Evolutionary conservation across 2,329 filamentous ascomycete genomes (phyloP), one percentile per base, ranked within the genome.

Genomic region (Colletotrichum sp.): DNA sequence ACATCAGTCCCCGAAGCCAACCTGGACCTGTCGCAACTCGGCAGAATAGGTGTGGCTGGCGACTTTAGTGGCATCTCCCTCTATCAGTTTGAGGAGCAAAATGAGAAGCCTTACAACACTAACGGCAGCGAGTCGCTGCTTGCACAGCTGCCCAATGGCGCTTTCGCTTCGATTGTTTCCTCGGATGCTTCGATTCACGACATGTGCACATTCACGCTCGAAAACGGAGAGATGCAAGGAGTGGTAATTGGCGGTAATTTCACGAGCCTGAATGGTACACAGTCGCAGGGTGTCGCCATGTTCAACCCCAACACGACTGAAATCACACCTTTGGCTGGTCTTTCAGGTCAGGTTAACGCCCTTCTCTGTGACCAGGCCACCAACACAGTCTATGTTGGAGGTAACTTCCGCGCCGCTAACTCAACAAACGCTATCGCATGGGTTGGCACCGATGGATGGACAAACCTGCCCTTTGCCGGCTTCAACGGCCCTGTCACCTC

Each of bases 211-310:
- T 95, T 96, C 80, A 88, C 92, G 67, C 86, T 89, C 80, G 88
- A 90, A 73, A 90, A 95, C 83, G 94, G 94, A 78, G 90, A 88
- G 7, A 85, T 93, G 72, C 88, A 91, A n/a, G 93, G 94, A 55
- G 91, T 99, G 32, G 91, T 99, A 64, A 90, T 99, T 18, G 97
- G 94, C 72, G 97, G 97, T 64, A 99, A 99, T 86, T 99, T 99
- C 83, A 99, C 97, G 36, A 98, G 95, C 83, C 87, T 99, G 77
- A 95, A 93, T 75, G 93, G 93, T 74, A 90, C 93, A 72, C 87
- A 94, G 81, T 95, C 96, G 3, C 92, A 92, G 69, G 95, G 94
- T 60, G 92, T 98, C 72, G 97, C 96, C 28, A 84, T 98, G 63
- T 96, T 96, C 86, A 92, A 98, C 82, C 92, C 94, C 5, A 91